Conservation (phyloP, 495 filamentous ascomycete genomes). For the Monascus purpureus region DNA sequence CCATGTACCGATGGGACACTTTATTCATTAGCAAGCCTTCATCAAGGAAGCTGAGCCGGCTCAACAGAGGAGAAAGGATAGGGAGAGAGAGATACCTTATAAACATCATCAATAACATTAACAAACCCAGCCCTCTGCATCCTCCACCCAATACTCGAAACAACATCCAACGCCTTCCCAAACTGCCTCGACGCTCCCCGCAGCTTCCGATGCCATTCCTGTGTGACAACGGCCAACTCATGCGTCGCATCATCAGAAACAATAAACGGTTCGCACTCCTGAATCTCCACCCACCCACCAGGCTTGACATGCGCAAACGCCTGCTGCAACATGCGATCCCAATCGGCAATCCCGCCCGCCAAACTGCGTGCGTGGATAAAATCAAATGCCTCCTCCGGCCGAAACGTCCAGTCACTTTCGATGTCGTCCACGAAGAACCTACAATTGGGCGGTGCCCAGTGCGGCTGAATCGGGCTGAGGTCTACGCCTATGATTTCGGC, state of each 20-base stretch:
- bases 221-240: constrained; percentile 8
- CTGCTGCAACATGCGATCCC: constrained; percentile 23
- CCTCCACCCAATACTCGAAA: constrained; percentile 8
- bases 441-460: constrained; percentile 34
- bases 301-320: constrained; percentile 30
- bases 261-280: constrained; percentile 31
- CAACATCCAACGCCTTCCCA: constrained; percentile 26
- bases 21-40: too few species aligned
- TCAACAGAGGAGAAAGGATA: too few species aligned
- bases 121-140: constrained; percentile 20
- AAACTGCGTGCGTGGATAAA: constrained; percentile 34
- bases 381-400: constrained; percentile 26
- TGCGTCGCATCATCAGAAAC: constrained; percentile 26
- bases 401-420: constrained; percentile 35
- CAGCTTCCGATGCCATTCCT: constrained; percentile 15
- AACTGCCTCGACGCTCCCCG: constrained; percentile 20
- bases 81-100: constrained; percentile 30
- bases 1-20: constrained; percentile 37
- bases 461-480: constrained; percentile 41
- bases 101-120: constrained; percentile 22
- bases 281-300: constrained; percentile 41
- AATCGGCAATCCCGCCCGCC: constrained; percentile 31
- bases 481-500: constrained; percentile 51
- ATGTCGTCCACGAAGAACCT: constrained; percentile 36
- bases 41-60: too few species aligned